A percentile compares a stretch with the other conserved stretches of the same genome.
Evolutionary conservation across 106 monocot genomes (phyloP).

Genomic region (Alisma plantagoaquatica): DNA sequence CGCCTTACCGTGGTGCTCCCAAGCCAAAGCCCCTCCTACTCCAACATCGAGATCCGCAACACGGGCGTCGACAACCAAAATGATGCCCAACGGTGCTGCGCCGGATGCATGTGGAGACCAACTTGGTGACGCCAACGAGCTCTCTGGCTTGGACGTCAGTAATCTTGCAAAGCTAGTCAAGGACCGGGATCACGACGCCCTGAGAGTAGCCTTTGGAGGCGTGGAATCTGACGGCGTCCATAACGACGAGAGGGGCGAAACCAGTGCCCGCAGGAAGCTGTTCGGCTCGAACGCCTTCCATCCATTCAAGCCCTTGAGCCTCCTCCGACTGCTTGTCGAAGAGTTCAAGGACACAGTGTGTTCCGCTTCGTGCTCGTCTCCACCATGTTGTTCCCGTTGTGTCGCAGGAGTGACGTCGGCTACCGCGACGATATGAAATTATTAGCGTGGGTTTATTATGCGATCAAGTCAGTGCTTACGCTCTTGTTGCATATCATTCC

Average conservation of each 20-base stretch:
- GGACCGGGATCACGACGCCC: slow-evolving; percentile 2
- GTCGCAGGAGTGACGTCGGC: slow-evolving; percentile 41
- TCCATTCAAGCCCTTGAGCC: slow-evolving; percentile 16
- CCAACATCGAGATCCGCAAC: no score
- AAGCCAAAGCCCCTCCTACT: neutral
- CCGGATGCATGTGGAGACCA: no score
- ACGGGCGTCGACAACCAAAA: no score
- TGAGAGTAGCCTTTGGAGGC: slow-evolving; percentile 19
- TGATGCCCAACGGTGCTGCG: no score
- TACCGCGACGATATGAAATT: slow-evolving; percentile 21
- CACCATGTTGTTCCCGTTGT: slow-evolving; percentile 27
- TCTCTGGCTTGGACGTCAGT: no score
- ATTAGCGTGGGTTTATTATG: slow-evolving; percentile 53
- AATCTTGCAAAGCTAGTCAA: neutral
- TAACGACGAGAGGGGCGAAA: slow-evolving; percentile 8
- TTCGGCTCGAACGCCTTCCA: slow-evolving; percentile 35
- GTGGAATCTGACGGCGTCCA: neutral
- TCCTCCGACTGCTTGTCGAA: slow-evolving; percentile 26
- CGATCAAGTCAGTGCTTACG: slow-evolving; percentile 32
- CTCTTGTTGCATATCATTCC: slow-evolving; percentile 21
- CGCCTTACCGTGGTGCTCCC: neutral
- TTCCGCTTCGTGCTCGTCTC: slow-evolving; percentile 27
- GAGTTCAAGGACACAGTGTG: slow-evolving; percentile 27
- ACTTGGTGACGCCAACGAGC: no score
- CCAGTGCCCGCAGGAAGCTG: neutral